phyloP scores from a whole-genome alignment of 1,284 basidiomycete species.

The Anthracocystis walkeri region DNA sequence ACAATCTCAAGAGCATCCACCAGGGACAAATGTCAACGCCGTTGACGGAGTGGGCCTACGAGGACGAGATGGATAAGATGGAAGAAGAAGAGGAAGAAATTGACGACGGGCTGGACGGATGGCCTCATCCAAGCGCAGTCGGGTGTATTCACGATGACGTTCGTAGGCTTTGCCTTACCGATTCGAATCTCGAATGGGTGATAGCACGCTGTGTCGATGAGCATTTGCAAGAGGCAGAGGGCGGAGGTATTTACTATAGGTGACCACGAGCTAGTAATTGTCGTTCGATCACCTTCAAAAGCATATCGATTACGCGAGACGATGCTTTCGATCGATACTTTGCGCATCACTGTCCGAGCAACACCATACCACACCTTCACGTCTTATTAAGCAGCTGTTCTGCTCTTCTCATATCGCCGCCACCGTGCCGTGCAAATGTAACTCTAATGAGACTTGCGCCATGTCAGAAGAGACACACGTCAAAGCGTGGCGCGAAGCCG shows the following conservation, averaged over 20 bases:
- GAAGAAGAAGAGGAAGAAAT: constrained; percentile 2
- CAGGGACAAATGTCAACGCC: neutral
- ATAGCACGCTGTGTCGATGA: constrained; percentile 25
- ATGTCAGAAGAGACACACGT: too few species aligned
- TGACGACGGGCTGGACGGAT: constrained; percentile 20
- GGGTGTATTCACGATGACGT: constrained; percentile 28
- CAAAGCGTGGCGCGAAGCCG: too few species aligned
- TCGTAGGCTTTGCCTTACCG: constrained; percentile 22
- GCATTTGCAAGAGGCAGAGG: constrained; percentile 1
- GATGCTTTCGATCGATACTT: too few species aligned
- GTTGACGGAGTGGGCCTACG: neutral
- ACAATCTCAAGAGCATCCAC: neutral
- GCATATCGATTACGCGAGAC: too few species aligned
- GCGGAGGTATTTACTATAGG: neutral
- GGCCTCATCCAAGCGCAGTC: constrained; percentile 32
- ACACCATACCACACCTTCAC: too few species aligned
- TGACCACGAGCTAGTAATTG: neutral
- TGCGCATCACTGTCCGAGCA: too few species aligned
- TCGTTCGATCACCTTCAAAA: too few species aligned
- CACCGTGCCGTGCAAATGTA: too few species aligned
- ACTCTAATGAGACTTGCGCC: too few species aligned
- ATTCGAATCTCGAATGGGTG: constrained; percentile 16
- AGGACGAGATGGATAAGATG: neutral
- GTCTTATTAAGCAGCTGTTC: too few species aligned
- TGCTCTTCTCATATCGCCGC: too few species aligned